Percentiles rank a stretch among this genome's conserved stretches.
Evolutionary conservation across 768 basidiomycete species (phyloP).

Genomic region (Clathrus columnatus): DNA sequence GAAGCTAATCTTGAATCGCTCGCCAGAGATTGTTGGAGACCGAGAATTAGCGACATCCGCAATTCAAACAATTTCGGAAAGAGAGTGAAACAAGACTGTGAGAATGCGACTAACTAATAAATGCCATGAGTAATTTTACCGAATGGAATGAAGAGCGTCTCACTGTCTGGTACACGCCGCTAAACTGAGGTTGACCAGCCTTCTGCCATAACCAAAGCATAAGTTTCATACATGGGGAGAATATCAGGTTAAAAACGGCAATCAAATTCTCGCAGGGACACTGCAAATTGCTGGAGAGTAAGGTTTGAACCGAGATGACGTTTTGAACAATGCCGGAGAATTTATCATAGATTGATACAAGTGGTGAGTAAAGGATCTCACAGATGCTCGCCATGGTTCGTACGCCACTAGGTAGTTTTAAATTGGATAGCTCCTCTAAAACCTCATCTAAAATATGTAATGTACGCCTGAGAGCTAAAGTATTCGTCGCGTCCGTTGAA

Average conservation of each 20-base stretch:
- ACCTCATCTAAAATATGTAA: constrained; percentile 57
- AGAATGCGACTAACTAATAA: not conserved
- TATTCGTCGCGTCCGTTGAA: constrained; percentile 33
- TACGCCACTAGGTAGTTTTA: constrained; percentile 63
- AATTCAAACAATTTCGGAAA: constrained; percentile 34
- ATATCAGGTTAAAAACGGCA: constrained; percentile 55
- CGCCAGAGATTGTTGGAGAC: constrained; percentile 22
- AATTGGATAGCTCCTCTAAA: constrained; percentile 58
- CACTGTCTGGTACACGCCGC: constrained; percentile 24
- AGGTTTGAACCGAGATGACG: not conserved
- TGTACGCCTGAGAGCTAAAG: constrained; percentile 47
- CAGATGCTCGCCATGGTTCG: constrained; percentile 55
- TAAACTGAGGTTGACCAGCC: constrained; percentile 32
- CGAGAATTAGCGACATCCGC: constrained; percentile 45
- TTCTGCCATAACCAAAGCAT: constrained; percentile 63
- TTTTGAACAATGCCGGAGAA: constrained; percentile 6
- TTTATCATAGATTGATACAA: constrained; percentile 1
- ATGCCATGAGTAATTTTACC: not conserved
- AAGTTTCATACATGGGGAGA: constrained; percentile 68
- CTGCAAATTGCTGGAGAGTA: not conserved
- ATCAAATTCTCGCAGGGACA: constrained; percentile 23
- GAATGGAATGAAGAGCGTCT: constrained; percentile 41
- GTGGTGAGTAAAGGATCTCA: constrained; percentile 11
- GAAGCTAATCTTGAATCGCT: constrained; percentile 18
- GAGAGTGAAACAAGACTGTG: constrained; percentile 2